Conservation (phyloP, 331 rosid genomes). For the Spiraea crenata region DNA sequence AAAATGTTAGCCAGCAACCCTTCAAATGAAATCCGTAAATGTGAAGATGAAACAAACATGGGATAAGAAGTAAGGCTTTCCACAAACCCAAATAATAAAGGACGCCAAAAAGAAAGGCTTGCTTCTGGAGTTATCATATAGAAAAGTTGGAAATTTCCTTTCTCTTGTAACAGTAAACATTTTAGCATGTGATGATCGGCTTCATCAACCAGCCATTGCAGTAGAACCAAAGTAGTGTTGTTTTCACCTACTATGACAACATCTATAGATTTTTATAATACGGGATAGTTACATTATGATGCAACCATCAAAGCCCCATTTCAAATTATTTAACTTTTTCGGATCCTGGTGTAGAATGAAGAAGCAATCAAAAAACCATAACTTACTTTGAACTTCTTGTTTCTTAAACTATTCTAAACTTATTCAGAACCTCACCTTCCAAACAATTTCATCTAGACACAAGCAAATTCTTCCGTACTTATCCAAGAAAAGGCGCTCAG, state of each 20-base stretch:
- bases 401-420: neutral
- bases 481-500: conserved; percentile 90
- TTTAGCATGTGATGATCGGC: neutral
- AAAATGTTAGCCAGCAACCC: neutral
- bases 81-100: neutral
- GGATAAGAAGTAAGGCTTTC: neutral
- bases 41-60: neutral
- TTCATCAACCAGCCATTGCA: neutral
- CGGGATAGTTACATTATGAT: conserved; percentile 8
- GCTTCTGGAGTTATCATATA: neutral
- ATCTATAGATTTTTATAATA: conserved; percentile 1
- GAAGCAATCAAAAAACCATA: neutral
- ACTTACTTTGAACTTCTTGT: neutral
- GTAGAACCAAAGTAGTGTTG: neutral
- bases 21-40: neutral
- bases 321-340: neutral
- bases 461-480: conserved; percentile 91
- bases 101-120: neutral
- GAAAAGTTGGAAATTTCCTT: neutral
- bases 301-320: neutral
- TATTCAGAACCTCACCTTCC: conserved; percentile 63
- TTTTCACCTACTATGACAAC: conserved; percentile 20
- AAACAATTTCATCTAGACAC: conserved; percentile 89
- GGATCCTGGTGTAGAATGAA: conserved; percentile 5
- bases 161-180: neutral